phyloP scores from a whole-genome alignment of 2,329 filamentous ascomycete genomes.

The Botrytis elliptica region DNA sequence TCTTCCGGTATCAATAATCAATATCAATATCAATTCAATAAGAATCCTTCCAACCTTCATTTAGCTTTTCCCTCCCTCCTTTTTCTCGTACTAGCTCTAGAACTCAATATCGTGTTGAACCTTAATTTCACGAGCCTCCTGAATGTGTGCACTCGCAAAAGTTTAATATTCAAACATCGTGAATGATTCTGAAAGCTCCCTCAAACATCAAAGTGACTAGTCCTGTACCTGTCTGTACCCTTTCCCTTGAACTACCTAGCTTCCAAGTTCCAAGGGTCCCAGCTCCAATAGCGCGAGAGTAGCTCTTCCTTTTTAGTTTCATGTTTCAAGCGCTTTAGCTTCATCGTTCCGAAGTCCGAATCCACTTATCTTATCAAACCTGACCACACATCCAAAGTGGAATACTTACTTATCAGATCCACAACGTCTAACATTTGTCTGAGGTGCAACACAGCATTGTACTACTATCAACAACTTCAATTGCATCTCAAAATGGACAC shows the following conservation, averaged over 20 bases:
- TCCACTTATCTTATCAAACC: slow-evolving; percentile 8
- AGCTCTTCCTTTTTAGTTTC: slow-evolving; percentile 2
- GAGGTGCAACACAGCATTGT: not conserved
- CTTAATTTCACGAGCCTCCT: not conserved
- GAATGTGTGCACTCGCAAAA: not conserved
- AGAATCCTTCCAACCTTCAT: not conserved
- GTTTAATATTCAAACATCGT: not conserved
- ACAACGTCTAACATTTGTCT: not conserved
- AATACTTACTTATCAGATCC: not conserved
- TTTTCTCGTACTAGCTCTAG: not conserved
- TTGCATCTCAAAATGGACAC: not conserved
- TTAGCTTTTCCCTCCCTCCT: not conserved
- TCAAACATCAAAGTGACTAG: not conserved
- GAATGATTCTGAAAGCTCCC: not conserved
- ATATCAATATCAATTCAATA: not conserved
- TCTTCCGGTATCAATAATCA: not conserved
- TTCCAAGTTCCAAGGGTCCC: not conserved
- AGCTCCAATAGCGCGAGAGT: not conserved
- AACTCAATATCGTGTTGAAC: not conserved
- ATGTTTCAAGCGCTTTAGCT: not conserved
- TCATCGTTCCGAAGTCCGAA: not conserved
- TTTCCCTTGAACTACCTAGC: not conserved
- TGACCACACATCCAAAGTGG: not conserved
- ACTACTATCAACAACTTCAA: slow-evolving; percentile 2
- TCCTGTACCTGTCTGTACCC: not conserved